phyloP scores from a whole-genome alignment of 208 protist genomes.

The Crithidia thermophila region DNA sequence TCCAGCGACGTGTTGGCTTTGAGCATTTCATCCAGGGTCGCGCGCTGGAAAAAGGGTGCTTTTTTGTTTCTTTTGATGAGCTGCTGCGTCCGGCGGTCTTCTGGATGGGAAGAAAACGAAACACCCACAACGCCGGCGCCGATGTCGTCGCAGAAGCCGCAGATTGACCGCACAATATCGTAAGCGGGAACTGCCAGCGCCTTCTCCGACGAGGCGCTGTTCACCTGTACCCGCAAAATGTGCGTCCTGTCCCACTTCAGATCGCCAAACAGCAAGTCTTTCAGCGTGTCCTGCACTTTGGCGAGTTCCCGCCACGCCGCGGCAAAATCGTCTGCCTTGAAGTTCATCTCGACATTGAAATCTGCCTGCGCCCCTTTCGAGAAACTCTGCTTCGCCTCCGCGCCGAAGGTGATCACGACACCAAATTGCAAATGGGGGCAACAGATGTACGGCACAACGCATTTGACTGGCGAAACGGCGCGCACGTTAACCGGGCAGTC shows the following conservation, averaged over 20 bases:
- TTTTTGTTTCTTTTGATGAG: conserved; percentile 34
- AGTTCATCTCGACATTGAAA: conserved; percentile 43
- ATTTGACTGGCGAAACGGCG: conserved; percentile 45
- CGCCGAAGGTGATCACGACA: conserved; percentile 72
- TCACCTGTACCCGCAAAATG: conserved; percentile 56
- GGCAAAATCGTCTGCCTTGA: conserved; percentile 41
- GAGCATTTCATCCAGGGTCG: conserved; percentile 44
- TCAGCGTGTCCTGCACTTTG: conserved; percentile 38
- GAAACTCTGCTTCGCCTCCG: conserved; percentile 48
- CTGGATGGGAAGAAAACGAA: conserved; percentile 41
- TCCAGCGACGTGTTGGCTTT: conserved; percentile 35
- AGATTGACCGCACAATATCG: conserved; percentile 61
- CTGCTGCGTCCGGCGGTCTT: conserved; percentile 24
- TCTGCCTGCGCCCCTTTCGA: conserved; percentile 33
- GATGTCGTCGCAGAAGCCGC: conserved; percentile 59
- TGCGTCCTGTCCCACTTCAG: conserved; percentile 53
- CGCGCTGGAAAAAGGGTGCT: conserved; percentile 60
- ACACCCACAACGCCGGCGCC: conserved; percentile 51
- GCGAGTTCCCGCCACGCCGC: conserved; percentile 39
- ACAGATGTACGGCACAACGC: conserved; percentile 70
- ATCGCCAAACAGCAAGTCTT: conserved; percentile 40
- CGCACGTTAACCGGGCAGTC: conserved; percentile 23
- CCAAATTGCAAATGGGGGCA: conserved; percentile 46
- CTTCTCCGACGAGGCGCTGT: conserved; percentile 15
- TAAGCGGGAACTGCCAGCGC: conserved; percentile 40